Evolutionary conservation across 2,329 filamentous ascomycete species (phyloP), one percentile per base, ranked within the genome.

Genomic region (Ceratocystis smalleyi): DNA sequence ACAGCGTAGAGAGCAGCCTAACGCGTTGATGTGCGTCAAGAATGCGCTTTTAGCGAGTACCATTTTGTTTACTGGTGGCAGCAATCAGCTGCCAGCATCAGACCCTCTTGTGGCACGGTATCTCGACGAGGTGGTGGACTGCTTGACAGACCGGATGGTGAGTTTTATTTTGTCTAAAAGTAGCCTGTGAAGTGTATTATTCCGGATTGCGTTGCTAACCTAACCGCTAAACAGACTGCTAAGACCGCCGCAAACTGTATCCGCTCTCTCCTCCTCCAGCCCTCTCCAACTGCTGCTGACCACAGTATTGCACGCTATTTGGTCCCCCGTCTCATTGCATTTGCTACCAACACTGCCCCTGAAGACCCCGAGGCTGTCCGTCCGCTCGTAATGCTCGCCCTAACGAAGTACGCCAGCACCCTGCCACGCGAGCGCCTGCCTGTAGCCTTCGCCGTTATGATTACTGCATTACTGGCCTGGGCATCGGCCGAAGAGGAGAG

Each of bases 181-280:
- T 12, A 3, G 12, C 10, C 35, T 40, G 10, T 12, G 10, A 40
- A 40, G 10, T 40, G 35, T 40, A 40, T 15, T 12, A 40, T 40
- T 12, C 10, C 10, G 12, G 15, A 15, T 40, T 40, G 35, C 35
- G 10, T 40, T 40, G 35, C 35, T 40, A 40, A 40, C 35, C 3
- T 40, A 40, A 40, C 35, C 35, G 35, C 59, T 66, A 68, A 61
- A 40, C 63, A 87, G 83, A 92, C 89, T 1, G 87, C 89, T 64
- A 95, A 89, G 71, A 91, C 96, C 64, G 91, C 94, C 1, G 88
- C 90, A 67, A 91, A 90, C 71, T 99, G 94, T 74, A 83, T 92
- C 69, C 85, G 91, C 65, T 94, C 91, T 6, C 81, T 97, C 6
- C 79, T 97, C 35, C 77, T 96, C 2, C 78, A 87, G 69, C 75